phyloP scores from a whole-genome alignment of 352 stramenopile genomes.

The Aphanomyces cochlioides region DNA sequence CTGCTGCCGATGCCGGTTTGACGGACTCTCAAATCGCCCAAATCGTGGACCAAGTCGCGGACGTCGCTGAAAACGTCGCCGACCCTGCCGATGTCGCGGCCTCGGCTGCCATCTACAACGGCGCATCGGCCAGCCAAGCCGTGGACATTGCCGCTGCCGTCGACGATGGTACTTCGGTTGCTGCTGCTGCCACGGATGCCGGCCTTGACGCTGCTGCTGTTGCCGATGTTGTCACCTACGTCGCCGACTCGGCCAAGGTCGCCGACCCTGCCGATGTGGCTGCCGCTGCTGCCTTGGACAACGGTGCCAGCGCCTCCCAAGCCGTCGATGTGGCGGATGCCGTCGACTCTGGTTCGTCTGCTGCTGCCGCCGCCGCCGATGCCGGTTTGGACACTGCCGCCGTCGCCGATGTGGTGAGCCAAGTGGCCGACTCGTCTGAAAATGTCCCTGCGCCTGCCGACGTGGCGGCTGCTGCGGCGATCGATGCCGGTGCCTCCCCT shows the following conservation, averaged over 20 bases:
- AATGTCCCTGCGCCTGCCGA: not conserved
- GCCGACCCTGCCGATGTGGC: constrained; percentile 3
- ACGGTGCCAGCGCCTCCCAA: constrained; percentile 3
- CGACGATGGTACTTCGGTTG: not conserved
- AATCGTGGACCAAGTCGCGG: no score
- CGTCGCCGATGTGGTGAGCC: not conserved
- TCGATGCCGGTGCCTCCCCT: constrained; percentile 4
- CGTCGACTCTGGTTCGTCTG: not conserved
- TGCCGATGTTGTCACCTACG: not conserved
- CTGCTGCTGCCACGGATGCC: not conserved
- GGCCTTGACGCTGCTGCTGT: not conserved
- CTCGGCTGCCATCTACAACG: no score
- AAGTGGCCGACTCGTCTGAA: not conserved
- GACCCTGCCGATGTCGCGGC: no score
- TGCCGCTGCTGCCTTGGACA: not conserved
- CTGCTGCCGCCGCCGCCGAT: not conserved
- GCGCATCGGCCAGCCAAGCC: no score
- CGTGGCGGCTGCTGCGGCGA: not conserved
- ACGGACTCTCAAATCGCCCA: no score
- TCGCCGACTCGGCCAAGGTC: not conserved
- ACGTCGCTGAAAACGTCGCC: no score
- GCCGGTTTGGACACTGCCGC: not conserved
- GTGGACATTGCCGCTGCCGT: not conserved
- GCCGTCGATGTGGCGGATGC: not conserved
- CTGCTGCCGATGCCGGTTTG: no score